Evolutionary conservation across 169 alveolate species (phyloP).

Genomic region (Plasmodium gonderi): DNA sequence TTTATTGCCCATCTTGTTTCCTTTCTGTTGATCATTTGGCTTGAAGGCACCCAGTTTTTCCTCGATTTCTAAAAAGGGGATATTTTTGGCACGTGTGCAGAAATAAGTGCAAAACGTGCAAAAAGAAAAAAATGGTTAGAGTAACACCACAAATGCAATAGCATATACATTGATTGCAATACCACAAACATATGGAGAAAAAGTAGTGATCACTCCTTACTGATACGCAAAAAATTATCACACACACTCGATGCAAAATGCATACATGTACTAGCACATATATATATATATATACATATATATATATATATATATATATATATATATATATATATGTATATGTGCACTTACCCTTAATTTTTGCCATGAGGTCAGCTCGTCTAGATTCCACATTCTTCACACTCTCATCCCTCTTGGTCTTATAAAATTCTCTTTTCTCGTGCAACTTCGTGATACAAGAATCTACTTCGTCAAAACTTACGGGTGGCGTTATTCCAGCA

Average conservation of each 20-base stretch:
- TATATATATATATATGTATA: not conserved
- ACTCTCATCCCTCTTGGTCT: conserved; percentile 77
- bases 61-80: not conserved
- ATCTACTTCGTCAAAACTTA: conserved; percentile 78
- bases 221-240: too few species aligned
- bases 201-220: too few species aligned
- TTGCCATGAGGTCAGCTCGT: conserved; percentile 75
- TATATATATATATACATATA: not conserved
- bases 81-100: too few species aligned
- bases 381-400: conserved; percentile 81
- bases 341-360: conserved; percentile 56
- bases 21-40: not conserved
- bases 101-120: too few species aligned
- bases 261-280: too few species aligned
- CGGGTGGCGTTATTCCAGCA: conserved; percentile 85
- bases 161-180: too few species aligned
- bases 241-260: too few species aligned
- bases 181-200: too few species aligned
- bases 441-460: conserved; percentile 77
- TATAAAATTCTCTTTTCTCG: conserved; percentile 77
- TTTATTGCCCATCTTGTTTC: not conserved
- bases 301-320: not conserved
- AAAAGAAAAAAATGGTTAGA: not conserved
- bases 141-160: too few species aligned
- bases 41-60: not conserved